Evolutionary conservation across 1,284 basidiomycete species (phyloP).

Genomic region (Pseudomicrostroma phylloplanum): DNA sequence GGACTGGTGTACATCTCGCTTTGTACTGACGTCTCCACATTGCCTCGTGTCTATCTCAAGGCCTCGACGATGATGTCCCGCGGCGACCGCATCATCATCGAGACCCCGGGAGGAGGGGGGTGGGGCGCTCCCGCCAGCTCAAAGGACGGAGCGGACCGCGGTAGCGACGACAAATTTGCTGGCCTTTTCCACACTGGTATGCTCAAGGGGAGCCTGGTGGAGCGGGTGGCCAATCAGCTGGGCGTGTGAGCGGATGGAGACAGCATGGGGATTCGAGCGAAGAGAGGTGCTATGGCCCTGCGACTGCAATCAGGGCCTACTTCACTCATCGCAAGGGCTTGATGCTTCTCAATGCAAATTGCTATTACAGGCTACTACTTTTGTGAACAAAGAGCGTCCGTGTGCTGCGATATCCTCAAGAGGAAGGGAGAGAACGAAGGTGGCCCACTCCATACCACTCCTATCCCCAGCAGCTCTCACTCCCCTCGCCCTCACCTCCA

Average conservation of each 20-base stretch:
- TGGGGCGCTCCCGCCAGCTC: conserved; percentile 61
- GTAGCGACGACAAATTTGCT: background rate
- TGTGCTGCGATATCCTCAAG: too few relatives aligned
- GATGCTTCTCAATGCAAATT: too few relatives aligned
- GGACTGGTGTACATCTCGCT: background rate
- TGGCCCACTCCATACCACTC: too few relatives aligned
- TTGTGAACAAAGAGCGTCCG: too few relatives aligned
- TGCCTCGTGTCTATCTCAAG: conserved; percentile 7
- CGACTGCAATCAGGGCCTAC: too few relatives aligned
- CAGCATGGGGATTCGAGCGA: too few relatives aligned
- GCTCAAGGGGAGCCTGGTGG: conserved; percentile 3
- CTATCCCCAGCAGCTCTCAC: background rate
- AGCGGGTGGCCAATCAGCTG: background rate
- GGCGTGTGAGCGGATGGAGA: background rate
- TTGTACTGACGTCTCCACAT: conserved; percentile 10
- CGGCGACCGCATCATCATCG: conserved; percentile 70
- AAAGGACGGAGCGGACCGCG: background rate
- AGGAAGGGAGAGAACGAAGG: too few relatives aligned
- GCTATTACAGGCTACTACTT: too few relatives aligned
- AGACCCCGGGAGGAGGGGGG: conserved; percentile 88
- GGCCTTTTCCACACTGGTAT: background rate
- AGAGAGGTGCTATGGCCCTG: too few relatives aligned
- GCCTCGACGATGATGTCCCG: conserved; percentile 76
- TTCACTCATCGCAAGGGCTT: too few relatives aligned
- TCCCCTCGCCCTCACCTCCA: background rate